These are phyloP conservation scores for Penicillium verrucosum DNA, from an alignment of 2,329 filamentous ascomycete genomes.

Conservation along the genomic window DNA sequence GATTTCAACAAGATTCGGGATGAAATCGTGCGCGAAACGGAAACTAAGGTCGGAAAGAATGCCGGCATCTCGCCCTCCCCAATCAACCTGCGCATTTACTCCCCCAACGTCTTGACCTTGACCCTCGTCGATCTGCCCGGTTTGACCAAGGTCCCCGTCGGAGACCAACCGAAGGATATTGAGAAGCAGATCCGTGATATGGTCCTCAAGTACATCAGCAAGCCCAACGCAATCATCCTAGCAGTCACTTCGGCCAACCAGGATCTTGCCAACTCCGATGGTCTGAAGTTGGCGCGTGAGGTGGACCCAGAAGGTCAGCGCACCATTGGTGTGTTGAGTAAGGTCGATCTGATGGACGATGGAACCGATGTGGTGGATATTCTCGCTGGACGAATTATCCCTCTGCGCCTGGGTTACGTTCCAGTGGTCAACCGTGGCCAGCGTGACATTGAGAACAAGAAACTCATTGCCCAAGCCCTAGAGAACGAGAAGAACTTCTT, in stretches of 20 bases:
- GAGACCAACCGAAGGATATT: constrained; percentile 94
- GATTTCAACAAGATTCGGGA: constrained; percentile 99
- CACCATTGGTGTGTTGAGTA: constrained; percentile 96
- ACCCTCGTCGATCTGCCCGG: constrained; percentile 96
- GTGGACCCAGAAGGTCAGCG: constrained; percentile 96
- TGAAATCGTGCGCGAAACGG: constrained; percentile 94
- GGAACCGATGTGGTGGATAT: constrained; percentile 99
- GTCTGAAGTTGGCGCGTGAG: constrained; percentile 90
- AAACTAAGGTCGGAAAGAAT: constrained; percentile 93
- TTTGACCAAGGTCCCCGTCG: constrained; percentile 92
- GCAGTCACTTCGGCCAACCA: constrained; percentile 96
- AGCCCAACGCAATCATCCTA: constrained; percentile 95
- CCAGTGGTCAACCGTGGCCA: constrained; percentile 98
- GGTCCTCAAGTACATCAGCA: constrained; percentile 98
- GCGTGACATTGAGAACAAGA: constrained; percentile 97
- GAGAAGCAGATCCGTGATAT: constrained; percentile 96
- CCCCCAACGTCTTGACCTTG: constrained; percentile 93
- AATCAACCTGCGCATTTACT: constrained; percentile 98
- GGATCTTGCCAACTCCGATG: constrained; percentile 97
- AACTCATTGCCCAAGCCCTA: constrained; percentile 83
- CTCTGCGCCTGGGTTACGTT: constrained; percentile 88
- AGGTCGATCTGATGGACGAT: constrained; percentile 98
- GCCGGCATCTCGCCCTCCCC: constrained; percentile 93
- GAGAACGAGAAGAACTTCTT: constrained; percentile 97
- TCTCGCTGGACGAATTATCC: constrained; percentile 94